Base-by-base conservation (phyloP, 202 grass and related monocot species). In the Cymbopogon flexuosus region DNA sequence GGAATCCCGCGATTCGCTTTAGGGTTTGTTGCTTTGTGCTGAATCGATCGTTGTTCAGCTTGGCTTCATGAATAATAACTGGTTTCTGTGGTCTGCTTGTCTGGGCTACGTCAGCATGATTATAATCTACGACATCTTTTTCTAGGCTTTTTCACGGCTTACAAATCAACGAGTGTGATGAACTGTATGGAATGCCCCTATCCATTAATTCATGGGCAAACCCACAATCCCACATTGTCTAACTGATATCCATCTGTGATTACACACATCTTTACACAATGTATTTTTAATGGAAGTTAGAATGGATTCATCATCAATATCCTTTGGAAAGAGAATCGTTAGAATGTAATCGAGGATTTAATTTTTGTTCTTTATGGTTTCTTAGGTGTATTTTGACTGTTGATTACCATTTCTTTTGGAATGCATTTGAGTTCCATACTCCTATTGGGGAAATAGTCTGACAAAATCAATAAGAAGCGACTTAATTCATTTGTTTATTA, bases 321-420 rank as follows among this genome's bases (percentile, higher is more conserved):
- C 19, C 37, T 27, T 27, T 27, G 35, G 54, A 83, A 23, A 9
- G 16, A 37, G 0, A 39, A 61, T 49, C 3, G n/a, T 65, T 47
- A 12, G 43, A 63, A 74, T 60, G 12, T 41, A n/a, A 41, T 46
- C 0, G 35, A 16, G 10, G n/a, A 29, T 4, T 18, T 19, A 24
- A 13, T 29, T 4, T 77, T 54, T 79, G 21, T 62, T 70, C 29
- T 41, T 68, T 46, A 40, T 47, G 16, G 18, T 73, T 88, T 83
- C 40, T 84, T 33, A 79, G 7, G 65, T 42, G 16, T 42, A 56
- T 11, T 40, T 18, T 78, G 61, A 40, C 27, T 19, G 12, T 39
- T 68, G 31, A 6, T 49, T 36, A 65, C 41, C 42, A 70, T 75
- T 61, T 79, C 69, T 81, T 80, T 39, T 40, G 1, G 16, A 43